phyloP scores from a whole-genome alignment of 2,329 filamentous ascomycete species.

The Chaetomium sp. region DNA sequence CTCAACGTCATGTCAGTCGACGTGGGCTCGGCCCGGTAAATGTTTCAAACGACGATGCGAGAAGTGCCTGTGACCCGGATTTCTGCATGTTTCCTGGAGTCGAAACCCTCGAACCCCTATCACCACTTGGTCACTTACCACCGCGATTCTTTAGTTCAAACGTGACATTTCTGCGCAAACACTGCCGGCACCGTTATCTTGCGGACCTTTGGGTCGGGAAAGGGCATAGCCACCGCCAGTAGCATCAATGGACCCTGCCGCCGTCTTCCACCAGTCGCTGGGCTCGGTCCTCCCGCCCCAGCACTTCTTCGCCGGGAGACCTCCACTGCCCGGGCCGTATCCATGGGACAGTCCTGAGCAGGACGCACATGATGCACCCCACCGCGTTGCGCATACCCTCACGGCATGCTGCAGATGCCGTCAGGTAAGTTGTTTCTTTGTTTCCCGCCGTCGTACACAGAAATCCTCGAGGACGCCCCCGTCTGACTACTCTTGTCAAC shows the following conservation, averaged over 20 bases:
- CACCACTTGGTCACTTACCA: not conserved
- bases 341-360: slow-evolving; percentile 38
- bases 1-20: not conserved
- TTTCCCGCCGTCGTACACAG: not conserved
- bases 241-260: slow-evolving; percentile 50
- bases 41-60: not conserved
- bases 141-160: too few relatives aligned
- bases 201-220: not conserved
- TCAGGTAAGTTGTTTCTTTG: slow-evolving; percentile 49
- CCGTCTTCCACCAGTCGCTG: slow-evolving; percentile 54
- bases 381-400: slow-evolving; percentile 69
- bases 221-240: not conserved
- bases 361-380: slow-evolving; percentile 45
- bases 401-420: slow-evolving; percentile 76
- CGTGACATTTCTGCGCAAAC: not conserved
- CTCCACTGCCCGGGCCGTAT: slow-evolving; percentile 23
- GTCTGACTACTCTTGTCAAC: slow-evolving; percentile 5
- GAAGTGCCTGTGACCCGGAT: not conserved
- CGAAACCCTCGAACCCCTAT: not conserved
- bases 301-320: slow-evolving; percentile 22
- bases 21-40: not conserved
- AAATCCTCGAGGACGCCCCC: not conserved
- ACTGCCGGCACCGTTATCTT: not conserved
- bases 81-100: not conserved
- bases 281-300: slow-evolving; percentile 30